Evolutionary conservation across 2,329 filamentous ascomycete genomes (phyloP), one percentile per base, ranked within the genome.

Genomic region (Monascus ruber): DNA sequence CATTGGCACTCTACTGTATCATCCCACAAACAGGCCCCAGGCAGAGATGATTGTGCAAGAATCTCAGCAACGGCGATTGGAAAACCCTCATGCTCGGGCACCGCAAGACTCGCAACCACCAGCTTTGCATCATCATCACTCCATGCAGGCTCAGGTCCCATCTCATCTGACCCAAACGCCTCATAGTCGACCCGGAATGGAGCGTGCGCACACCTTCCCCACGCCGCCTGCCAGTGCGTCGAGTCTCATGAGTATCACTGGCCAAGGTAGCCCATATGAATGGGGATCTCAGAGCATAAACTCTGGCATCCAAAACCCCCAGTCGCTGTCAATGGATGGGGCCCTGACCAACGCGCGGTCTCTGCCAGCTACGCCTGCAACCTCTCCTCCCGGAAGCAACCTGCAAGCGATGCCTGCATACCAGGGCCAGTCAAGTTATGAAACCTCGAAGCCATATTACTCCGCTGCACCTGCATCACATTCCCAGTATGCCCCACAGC

Each of bases 191-290:
- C 87, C 87, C 5, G 72, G 77, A 5, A 66, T 94, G 31, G 88
- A 95, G 46, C 79, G 89, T 38, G 82, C 87, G 10, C 84, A 94
- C 60, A 94, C 87, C 2, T 95, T 95, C 63, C 88, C 89, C 3
- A 95, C 89, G 3, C 89, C 89, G 29, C 88, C 89, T 1, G 85
- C 88, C 1, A 95, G 85, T 59, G 84, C 87, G n/a, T 91, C 87
- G 0, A 85, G 86, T 62, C 77, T 93, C 34, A 86, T 79, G 66
- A 68, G 75, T 44, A 85, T 94, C 73, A 79, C 79, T 34, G 75
- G 75, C 47, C 79, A 83, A 31, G 83, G 85, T 28, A 73, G 65
- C 49, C 82, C 75, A 32, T 94, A 89, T 60, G 82, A 88, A 56
- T 95, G 88, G 85, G 72, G 76, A 62, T 64, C 66, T 42, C 73